Conservation (phyloP, 352 stramenopile species). For the Phytophthora brassicae region DNA sequence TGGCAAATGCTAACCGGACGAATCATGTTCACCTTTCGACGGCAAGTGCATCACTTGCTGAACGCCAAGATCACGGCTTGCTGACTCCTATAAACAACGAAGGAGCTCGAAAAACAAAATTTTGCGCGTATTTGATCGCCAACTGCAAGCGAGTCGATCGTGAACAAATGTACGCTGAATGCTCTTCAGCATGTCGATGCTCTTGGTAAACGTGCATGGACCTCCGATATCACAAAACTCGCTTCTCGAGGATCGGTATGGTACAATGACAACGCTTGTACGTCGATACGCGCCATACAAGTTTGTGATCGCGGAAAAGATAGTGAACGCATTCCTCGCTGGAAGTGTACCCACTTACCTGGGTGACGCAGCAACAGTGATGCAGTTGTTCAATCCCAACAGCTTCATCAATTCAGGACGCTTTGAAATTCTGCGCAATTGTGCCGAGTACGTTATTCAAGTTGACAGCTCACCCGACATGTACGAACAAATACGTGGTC, state of each 20-base stretch:
- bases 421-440: constrained; percentile 38
- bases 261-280: constrained; percentile 38
- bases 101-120: constrained; percentile 10
- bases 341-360: constrained; percentile 53
- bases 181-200: constrained; percentile 40
- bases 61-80: constrained; percentile 28
- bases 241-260: background rate
- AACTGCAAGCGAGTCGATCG: constrained; percentile 37
- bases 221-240: background rate
- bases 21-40: constrained; percentile 30
- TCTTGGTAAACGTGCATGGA: constrained; percentile 35
- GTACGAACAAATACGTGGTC: constrained; percentile 28
- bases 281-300: constrained; percentile 34
- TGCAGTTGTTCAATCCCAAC: constrained; percentile 39
- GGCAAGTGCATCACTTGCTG: constrained; percentile 40
- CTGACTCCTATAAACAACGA: background rate
- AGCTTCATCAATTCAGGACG: constrained; percentile 50
- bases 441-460: constrained; percentile 30
- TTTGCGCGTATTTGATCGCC: constrained; percentile 49
- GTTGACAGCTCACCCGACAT: constrained; percentile 32
- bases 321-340: constrained; percentile 56
- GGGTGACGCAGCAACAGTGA: constrained; percentile 39
- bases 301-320: constrained; percentile 63
- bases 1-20: constrained; percentile 6
- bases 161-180: constrained; percentile 46